Evolutionary conservation across 257 asterid genomes (phyloP).

Genomic region (Schizonepeta tenuifolia): DNA sequence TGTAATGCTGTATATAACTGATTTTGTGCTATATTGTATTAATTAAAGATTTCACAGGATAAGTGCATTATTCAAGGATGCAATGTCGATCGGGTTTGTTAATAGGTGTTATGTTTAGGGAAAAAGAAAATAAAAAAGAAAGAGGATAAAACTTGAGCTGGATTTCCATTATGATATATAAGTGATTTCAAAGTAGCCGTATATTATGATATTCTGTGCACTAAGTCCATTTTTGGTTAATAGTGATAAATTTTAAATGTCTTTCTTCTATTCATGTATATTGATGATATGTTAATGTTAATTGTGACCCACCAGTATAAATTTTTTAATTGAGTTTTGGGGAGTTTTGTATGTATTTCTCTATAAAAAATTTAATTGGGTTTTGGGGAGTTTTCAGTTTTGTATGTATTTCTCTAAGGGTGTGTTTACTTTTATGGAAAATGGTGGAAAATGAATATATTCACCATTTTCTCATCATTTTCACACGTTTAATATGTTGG

Average conservation of each 20-base stretch:
- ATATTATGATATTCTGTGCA: constrained; percentile 32
- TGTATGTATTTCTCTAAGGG: no score
- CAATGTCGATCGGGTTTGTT: constrained; percentile 20
- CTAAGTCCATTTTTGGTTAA: constrained; percentile 25
- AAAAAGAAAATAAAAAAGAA: background rate
- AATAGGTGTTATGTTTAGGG: background rate
- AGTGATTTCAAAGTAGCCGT: constrained; percentile 32
- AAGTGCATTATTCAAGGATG: constrained; percentile 27
- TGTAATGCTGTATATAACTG: background rate
- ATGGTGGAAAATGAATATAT: no score
- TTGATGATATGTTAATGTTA: no score
- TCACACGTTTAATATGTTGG: no score
- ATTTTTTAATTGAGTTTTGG: no score
- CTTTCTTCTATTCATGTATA: no score
- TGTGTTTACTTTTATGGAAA: no score
- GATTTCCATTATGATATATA: constrained; percentile 39
- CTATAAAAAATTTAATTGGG: no score
- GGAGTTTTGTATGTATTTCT: no score
- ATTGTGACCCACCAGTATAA: no score
- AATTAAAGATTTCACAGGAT: background rate
- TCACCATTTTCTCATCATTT: no score
- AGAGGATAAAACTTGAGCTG: constrained; percentile 34
- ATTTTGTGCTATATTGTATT: background rate
- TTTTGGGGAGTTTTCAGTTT: no score
- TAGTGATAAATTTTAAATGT: background rate